Conservation (phyloP, 2,329 filamentous ascomycete genomes). For the Atkinsonella texensis region DNA sequence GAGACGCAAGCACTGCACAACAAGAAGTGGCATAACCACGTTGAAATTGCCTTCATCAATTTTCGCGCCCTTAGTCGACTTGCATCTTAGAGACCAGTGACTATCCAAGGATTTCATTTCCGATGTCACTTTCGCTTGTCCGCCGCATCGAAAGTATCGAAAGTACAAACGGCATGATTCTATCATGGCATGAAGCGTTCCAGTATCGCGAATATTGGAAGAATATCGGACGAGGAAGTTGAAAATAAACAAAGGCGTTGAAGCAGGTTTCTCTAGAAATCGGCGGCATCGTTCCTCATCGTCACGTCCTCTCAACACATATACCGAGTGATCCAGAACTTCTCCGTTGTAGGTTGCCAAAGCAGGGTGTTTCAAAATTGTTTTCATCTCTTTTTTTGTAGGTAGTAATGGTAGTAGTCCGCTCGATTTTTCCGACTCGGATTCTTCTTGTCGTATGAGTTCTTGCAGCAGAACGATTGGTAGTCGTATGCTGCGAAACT, state of each 20-base stretch:
- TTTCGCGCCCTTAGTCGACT: background rate
- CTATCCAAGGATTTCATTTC: background rate
- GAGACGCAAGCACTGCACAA: slow-evolving; percentile 19
- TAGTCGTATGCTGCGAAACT: slow-evolving; percentile 15
- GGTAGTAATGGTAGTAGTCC: slow-evolving; percentile 16
- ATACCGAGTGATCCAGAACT: slow-evolving; percentile 15
- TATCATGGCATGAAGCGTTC: slow-evolving; percentile 16
- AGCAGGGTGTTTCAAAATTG: slow-evolving; percentile 9
- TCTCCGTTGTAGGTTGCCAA: slow-evolving; percentile 12
- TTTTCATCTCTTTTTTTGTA: slow-evolving; percentile 12
- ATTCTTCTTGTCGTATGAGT: slow-evolving; percentile 15
- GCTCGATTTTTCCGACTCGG: slow-evolving; percentile 7
- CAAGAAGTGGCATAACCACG: slow-evolving; percentile 15
- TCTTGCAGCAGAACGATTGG: slow-evolving; percentile 21
- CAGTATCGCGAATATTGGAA: slow-evolving; percentile 13
- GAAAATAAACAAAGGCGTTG: slow-evolving; percentile 19
- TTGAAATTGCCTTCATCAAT: slow-evolving; percentile 14
- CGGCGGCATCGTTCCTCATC: slow-evolving; percentile 21
- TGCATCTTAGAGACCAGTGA: slow-evolving; percentile 1
- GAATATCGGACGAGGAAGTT: slow-evolving; percentile 18
- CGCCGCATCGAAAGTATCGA: slow-evolving; percentile 6
- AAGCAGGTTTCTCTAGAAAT: slow-evolving; percentile 15
- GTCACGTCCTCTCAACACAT: slow-evolving; percentile 17
- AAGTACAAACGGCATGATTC: slow-evolving; percentile 12
- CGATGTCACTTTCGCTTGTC: background rate